Evolutionary conservation across 2,329 filamentous ascomycete genomes (phyloP).

Genomic region (Diaporthe aspalathi): DNA sequence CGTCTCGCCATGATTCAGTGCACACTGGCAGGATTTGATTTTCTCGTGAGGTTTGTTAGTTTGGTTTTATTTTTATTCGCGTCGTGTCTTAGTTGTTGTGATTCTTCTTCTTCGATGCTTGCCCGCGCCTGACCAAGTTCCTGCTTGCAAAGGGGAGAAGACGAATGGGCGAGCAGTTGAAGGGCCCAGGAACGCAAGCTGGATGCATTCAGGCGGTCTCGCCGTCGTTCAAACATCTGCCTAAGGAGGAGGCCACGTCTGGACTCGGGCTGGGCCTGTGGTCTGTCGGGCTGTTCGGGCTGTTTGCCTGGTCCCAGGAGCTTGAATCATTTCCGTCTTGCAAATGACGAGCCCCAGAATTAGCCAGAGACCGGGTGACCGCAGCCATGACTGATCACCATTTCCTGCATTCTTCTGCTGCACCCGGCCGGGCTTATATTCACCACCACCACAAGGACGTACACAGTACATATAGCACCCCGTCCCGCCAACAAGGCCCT

Average conservation of each 20-base stretch:
- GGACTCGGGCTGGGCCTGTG: conserved; percentile 15
- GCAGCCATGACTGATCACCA: conserved; percentile 28
- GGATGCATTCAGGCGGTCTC: not conserved
- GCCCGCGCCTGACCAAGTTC: too few relatives aligned
- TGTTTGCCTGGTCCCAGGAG: not conserved
- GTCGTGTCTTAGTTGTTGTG: not conserved
- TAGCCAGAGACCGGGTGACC: conserved; percentile 19
- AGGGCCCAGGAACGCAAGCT: conserved; percentile 2
- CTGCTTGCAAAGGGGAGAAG: not conserved
- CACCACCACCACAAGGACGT: too few relatives aligned
- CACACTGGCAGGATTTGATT: not conserved
- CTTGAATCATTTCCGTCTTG: conserved; percentile 23
- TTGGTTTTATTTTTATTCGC: not conserved
- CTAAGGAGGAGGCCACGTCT: not conserved
- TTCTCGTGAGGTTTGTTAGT: too few relatives aligned
- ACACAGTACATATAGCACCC: conserved; percentile 5
- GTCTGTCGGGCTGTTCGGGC: not conserved
- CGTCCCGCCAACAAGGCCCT: not conserved
- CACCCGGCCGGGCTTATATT: not conserved
- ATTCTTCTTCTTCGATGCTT: too few relatives aligned
- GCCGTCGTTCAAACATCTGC: not conserved
- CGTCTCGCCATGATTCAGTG: conserved; percentile 24
- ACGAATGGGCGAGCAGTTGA: too few relatives aligned
- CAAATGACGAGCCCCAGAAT: conserved; percentile 15
- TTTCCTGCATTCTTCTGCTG: not conserved